phyloP scores from a whole-genome alignment of 371 early-diverging fungal species.

The Mucor irregularis region DNA sequence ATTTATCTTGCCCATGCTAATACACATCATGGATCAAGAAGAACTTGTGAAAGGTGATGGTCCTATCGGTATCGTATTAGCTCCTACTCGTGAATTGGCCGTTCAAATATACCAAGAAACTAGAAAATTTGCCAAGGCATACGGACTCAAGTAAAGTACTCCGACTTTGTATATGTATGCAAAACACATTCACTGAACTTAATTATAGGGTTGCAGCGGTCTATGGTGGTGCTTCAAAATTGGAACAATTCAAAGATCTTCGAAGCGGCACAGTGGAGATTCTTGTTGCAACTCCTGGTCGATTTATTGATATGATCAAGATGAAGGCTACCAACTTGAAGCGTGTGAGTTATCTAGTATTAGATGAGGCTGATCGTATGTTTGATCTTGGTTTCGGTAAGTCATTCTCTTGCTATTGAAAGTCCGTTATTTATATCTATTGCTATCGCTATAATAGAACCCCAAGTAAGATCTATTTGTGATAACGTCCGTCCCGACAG shows the following conservation, averaged over 20 bases:
- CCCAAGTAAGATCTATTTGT: conserved; percentile 94
- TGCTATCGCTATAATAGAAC: conserved; percentile 53
- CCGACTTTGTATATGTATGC: too few species aligned
- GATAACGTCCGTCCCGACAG: conserved; percentile 83
- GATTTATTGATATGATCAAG: conserved; percentile 95
- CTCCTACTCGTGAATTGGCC: conserved; percentile 91
- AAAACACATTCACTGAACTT: not conserved
- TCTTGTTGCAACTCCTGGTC: conserved; percentile 93
- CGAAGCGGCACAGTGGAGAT: conserved; percentile 84
- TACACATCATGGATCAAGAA: conserved; percentile 85
- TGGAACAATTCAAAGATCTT: conserved; percentile 87
- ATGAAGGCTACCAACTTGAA: conserved; percentile 85
- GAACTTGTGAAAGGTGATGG: conserved; percentile 70
- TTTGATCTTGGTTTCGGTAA: conserved; percentile 96
- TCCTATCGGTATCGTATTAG: conserved; percentile 74
- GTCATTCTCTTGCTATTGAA: conserved; percentile 19
- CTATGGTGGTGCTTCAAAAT: conserved; percentile 91
- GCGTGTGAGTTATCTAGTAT: conserved; percentile 89
- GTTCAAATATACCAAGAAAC: conserved; percentile 85
- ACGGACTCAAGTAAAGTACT: conserved; percentile 64
- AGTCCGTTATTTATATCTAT: not conserved
- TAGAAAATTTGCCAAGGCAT: conserved; percentile 78
- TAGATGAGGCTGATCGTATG: conserved; percentile 96
- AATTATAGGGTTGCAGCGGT: conserved; percentile 64
- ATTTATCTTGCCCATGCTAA: conserved; percentile 81